Percentiles rank a stretch among this genome's conserved stretches.
phyloP scores from a whole-genome alignment of 2,329 filamentous ascomycete genomes.

The Exserohilum turcica region DNA sequence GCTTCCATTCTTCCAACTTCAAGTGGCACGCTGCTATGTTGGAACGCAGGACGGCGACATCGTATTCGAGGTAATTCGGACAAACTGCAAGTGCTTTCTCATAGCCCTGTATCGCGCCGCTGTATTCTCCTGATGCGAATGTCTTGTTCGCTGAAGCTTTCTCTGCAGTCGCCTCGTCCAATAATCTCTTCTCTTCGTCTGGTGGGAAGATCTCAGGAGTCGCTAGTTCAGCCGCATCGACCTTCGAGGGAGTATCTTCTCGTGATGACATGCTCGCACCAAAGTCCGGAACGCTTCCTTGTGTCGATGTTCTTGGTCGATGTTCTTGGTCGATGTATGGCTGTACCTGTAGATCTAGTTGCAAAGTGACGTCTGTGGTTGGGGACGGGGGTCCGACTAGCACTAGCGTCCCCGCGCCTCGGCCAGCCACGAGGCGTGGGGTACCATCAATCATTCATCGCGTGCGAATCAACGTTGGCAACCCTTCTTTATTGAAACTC shows the following conservation, averaged over 20 bases:
- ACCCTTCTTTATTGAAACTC: constrained; percentile 3
- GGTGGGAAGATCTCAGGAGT: constrained; percentile 36
- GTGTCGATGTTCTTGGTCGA: neutral
- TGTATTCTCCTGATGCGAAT: constrained; percentile 74
- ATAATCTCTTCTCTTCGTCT: constrained; percentile 56
- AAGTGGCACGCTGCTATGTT: constrained; percentile 90
- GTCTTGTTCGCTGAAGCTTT: constrained; percentile 79
- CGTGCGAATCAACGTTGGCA: constrained; percentile 4
- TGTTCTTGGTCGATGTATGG: neutral
- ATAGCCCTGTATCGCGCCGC: constrained; percentile 81
- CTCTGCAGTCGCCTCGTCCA: constrained; percentile 71
- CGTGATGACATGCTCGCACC: constrained; percentile 12
- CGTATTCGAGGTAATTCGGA: constrained; percentile 84
- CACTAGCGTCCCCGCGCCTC: constrained; percentile 18
- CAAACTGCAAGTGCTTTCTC: constrained; percentile 77
- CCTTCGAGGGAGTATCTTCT: constrained; percentile 7
- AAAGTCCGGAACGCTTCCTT: neutral
- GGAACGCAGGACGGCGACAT: constrained; percentile 82
- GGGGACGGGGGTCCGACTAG: constrained; percentile 14
- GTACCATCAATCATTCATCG: constrained; percentile 20
- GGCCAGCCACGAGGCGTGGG: constrained; percentile 20
- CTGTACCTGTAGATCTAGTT: constrained; percentile 23
- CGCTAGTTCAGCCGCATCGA: constrained; percentile 8
- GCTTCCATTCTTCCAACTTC: constrained; percentile 84
- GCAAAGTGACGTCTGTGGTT: constrained; percentile 27